Evolutionary conservation across 345 rosid genomes (phyloP).

Genomic region (Moringa oleifera): DNA sequence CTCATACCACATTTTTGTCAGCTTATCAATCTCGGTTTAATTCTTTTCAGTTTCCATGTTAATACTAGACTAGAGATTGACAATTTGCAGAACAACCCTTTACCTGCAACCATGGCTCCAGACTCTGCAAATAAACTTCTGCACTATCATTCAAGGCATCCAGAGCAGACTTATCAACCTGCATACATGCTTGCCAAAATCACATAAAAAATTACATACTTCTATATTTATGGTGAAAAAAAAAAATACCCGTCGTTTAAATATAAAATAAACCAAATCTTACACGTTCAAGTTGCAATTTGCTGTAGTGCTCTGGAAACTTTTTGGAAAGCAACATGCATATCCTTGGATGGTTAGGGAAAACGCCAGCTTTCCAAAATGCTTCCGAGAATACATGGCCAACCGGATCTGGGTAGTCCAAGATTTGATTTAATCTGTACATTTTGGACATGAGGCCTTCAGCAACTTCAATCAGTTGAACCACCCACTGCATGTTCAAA

Average conservation of each 20-base stretch:
- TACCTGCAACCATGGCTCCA: conserved; percentile 99
- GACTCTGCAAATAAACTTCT: conserved; percentile 84
- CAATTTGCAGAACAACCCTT: not conserved
- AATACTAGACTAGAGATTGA: no score
- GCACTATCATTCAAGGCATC: conserved; percentile 85
- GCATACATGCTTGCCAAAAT: conserved; percentile 16
- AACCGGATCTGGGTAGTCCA: conserved; percentile 86
- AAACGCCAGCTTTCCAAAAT: conserved; percentile 91
- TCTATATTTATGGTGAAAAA: conserved; percentile 11
- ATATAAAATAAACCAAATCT: conserved; percentile 22
- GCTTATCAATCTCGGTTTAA: no score
- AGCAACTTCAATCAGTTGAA: conserved; percentile 87
- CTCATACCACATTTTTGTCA: conserved; percentile 8
- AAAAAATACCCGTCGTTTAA: conserved; percentile 2
- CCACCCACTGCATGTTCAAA: conserved; percentile 88
- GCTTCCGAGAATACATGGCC: conserved; percentile 70
- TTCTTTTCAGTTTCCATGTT: no score
- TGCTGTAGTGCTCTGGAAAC: conserved; percentile 95
- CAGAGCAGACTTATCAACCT: conserved; percentile 89
- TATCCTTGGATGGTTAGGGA: conserved; percentile 83
- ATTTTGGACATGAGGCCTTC: conserved; percentile 97
- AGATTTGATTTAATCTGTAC: conserved; percentile 86
- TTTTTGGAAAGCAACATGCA: conserved; percentile 85
- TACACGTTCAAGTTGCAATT: conserved; percentile 94
- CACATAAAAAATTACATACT: conserved; percentile 1